These are phyloP conservation scores for Sporothrix inflata DNA, from an alignment of 2,329 filamentous ascomycete genomes.

Conservation along the genomic window DNA sequence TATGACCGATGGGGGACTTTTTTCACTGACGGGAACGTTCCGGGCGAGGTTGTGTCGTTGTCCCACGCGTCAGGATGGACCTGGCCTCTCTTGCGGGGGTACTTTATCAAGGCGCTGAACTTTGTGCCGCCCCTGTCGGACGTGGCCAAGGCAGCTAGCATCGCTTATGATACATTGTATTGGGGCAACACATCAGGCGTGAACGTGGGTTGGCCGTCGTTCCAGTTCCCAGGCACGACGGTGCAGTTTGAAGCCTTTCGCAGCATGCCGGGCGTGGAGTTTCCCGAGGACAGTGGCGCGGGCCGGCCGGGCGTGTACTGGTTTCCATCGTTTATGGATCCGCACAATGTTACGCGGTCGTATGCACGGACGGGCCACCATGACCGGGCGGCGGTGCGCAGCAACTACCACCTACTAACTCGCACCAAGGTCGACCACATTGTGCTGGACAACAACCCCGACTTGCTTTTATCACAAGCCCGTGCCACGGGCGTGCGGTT, in stretches of 20 bases:
- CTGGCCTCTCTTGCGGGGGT: conserved; percentile 38
- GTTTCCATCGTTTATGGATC: conserved; percentile 49
- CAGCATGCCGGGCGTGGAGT: conserved; percentile 46
- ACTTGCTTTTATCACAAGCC: conserved; percentile 31
- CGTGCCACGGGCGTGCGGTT: conserved; percentile 40
- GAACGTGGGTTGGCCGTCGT: conserved; percentile 43
- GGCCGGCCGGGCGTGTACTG: conserved; percentile 45
- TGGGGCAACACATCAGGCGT: conserved; percentile 45
- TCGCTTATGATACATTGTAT: conserved; percentile 42
- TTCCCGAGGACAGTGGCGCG: conserved; percentile 46
- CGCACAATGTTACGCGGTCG: conserved; percentile 42
- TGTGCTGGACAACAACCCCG: conserved; percentile 31
- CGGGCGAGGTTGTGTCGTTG: background rate
- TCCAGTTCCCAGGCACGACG: conserved; percentile 42
- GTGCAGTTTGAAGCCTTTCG: conserved; percentile 43
- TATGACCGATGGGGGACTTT: conserved; percentile 44
- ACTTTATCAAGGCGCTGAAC: conserved; percentile 41
- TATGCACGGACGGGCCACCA: conserved; percentile 47
- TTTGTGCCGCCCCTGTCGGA: conserved; percentile 31
- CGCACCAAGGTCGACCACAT: conserved; percentile 40
- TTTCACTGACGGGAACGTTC: conserved; percentile 31
- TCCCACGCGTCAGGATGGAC: conserved; percentile 31
- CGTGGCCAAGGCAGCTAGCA: conserved; percentile 37
- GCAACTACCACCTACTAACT: conserved; percentile 41
- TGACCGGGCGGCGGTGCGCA: conserved; percentile 36